These are phyloP conservation scores for Polyporus arcularius DNA, from an alignment of 768 basidiomycete genomes.

Conservation along the genomic window DNA sequence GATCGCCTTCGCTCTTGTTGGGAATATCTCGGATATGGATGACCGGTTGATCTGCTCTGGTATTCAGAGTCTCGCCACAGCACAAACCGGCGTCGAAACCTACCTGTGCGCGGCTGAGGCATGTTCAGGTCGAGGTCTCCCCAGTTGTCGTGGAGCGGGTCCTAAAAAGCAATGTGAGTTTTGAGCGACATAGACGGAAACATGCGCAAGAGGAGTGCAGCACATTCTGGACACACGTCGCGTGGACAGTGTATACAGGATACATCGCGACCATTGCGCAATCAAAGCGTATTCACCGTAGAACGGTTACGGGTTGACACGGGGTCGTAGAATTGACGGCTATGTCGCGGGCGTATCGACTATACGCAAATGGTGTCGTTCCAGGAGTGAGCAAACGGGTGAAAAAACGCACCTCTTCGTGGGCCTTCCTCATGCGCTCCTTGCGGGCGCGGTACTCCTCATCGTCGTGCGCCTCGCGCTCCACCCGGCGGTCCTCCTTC, in stretches of 20 bases:
- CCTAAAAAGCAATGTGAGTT: conserved; percentile 11
- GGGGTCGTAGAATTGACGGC: no score
- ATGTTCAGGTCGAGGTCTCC: conserved; percentile 88
- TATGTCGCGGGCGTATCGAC: no score
- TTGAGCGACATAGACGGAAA: no score
- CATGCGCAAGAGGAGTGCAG: no score
- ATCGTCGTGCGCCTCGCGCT: conserved; percentile 26
- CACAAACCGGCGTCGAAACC: conserved; percentile 41
- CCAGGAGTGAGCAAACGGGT: not conserved
- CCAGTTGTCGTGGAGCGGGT: conserved; percentile 47
- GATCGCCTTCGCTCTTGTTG: conserved; percentile 60
- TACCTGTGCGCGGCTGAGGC: conserved; percentile 71
- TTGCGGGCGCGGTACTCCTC: conserved; percentile 20
- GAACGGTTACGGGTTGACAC: no score
- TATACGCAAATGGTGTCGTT: not conserved
- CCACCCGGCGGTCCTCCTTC: conserved; percentile 24
- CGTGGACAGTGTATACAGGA: no score
- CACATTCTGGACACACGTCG: no score
- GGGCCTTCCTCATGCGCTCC: conserved; percentile 12
- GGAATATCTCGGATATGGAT: conserved; percentile 39
- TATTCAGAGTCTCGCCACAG: not conserved
- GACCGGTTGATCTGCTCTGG: not conserved
- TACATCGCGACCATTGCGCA: no score
- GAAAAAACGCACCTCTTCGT: conserved; percentile 19
- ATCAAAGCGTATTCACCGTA: no score